These are phyloP conservation scores for Debaryomyces robertsiae DNA, from an alignment of 1,139 yeast species.

Conservation along the genomic window DNA sequence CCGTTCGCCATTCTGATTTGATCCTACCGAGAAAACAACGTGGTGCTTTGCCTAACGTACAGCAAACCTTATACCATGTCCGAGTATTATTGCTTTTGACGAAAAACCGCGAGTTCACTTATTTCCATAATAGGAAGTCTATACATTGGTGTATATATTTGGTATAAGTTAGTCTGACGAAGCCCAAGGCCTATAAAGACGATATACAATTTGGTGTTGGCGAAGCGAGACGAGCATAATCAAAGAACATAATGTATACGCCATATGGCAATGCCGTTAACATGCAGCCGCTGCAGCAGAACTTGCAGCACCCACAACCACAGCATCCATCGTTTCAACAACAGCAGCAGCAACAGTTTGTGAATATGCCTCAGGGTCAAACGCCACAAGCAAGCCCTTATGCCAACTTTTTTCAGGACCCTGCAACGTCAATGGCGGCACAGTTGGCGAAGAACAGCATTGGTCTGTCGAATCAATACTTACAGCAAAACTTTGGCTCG, in stretches of 20 bases:
- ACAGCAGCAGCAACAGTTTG: conserved; percentile 16
- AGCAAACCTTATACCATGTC: neutral
- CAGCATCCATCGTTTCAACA: conserved; percentile 36
- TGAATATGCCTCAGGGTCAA: conserved; percentile 10
- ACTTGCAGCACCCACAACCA: conserved; percentile 40
- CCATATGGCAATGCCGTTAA: conserved; percentile 39
- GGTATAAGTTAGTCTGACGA: too few species aligned
- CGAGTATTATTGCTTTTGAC: conserved; percentile 6
- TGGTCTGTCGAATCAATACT: conserved; percentile 66
- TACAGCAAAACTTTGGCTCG: conserved; percentile 68
- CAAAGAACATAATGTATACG: conserved; percentile 39
- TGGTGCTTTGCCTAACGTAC: neutral
- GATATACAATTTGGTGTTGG: too few species aligned
- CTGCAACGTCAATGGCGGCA: conserved; percentile 82
- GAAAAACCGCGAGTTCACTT: neutral
- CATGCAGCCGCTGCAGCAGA: conserved; percentile 22
- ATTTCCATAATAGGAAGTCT: conserved; percentile 19
- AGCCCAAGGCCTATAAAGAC: too few species aligned
- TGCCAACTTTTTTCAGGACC: conserved; percentile 65
- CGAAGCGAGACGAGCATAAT: too few species aligned
- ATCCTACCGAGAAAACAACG: neutral
- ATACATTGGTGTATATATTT: neutral
- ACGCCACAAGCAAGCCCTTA: conserved; percentile 14
- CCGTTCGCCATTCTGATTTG: conserved; percentile 42
- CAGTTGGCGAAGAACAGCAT: conserved; percentile 89